Base-by-base conservation (phyloP, 1,139 yeast species). In the Diutina sp. region DNA sequence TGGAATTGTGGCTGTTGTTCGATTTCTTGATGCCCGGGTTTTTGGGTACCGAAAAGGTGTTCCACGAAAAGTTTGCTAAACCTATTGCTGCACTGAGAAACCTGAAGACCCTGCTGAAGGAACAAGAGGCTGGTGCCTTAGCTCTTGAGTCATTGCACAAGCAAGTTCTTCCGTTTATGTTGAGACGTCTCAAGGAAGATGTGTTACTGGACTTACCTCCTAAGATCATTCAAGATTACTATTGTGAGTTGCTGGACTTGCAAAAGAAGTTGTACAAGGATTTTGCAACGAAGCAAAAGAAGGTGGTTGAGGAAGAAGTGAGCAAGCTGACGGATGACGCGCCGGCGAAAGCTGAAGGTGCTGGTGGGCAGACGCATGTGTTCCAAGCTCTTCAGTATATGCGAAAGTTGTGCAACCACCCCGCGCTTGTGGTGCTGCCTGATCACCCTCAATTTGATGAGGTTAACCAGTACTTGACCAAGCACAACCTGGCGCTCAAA, bases 11-110 rank as follows among this genome's bases (percentile, higher is more conserved):
- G 99, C 93, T 99, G 2, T 74, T 95, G 64, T 95, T 95, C 74
- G 99, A 95, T 69, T 95, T 90, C 69, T 77, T 95, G 68, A 95
- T 95, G 99, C 99, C 99, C 1, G 99, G 99, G 1, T 95, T 93
- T 67, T 76, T 95, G 64, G 99, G 99, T 18, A 86, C 96, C 2
- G 99, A 95, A 66, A 93, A 90, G 69, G 80, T 87, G 53, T 95
- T 95, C 73, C 95, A 91, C 64, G 98, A 91, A 61, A 85, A 93
- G 62, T 95, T 91, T 76, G 96, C 98, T 25, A 91, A 90, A 65
- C 99, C 99, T 4, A 95, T 95, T 68, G 95, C 97, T 2, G 95
- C 96, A 1, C 87, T 97, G 56, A 78, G 97, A 66, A 90, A 89
- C 62, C 86, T 93, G 62, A 93, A 93, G 66, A 84, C 93, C 0